Conservation (phyloP, 352 stramenopile species). For the Albugo laibachii region DNA sequence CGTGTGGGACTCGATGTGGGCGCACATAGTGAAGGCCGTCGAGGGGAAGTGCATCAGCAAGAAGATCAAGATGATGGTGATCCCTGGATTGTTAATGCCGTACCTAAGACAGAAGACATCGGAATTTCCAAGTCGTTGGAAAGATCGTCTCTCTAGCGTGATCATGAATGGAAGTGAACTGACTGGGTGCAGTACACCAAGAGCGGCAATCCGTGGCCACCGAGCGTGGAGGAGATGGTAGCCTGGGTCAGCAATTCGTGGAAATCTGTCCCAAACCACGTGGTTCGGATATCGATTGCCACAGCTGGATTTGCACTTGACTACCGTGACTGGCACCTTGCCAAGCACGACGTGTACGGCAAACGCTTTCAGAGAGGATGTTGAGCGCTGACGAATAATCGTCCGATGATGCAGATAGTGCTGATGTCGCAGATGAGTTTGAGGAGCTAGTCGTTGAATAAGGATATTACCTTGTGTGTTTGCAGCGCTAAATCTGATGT, state of each 20-base stretch:
- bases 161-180: constrained; percentile 5
- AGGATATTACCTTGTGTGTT: too few relatives aligned
- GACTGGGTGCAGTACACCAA: constrained; percentile 5
- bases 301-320: constrained; percentile 1
- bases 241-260: constrained; percentile 1
- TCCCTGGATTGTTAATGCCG: constrained; percentile 1
- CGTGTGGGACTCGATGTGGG: constrained; percentile 11
- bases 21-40: constrained; percentile 7
- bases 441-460: too few relatives aligned
- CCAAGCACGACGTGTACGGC: constrained; percentile 3
- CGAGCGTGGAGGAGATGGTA: not conserved
- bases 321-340: constrained; percentile 6
- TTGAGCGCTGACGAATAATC: constrained; percentile 1
- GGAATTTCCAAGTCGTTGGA: constrained; percentile 5
- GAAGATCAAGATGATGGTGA: constrained; percentile 1
- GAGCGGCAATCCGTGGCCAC: constrained; percentile 1
- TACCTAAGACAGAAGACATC: constrained; percentile 3
- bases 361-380: not conserved
- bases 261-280: constrained; percentile 1
- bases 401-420: too few relatives aligned
- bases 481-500: too few relatives aligned
- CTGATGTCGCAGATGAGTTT: too few relatives aligned
- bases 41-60: constrained; percentile 3
- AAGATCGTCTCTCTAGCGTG: constrained; percentile 3
- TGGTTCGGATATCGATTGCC: not conserved